Evolutionary conservation across 2,329 filamentous ascomycete species (phyloP).

Genomic region (Cercospora brassicicola): DNA sequence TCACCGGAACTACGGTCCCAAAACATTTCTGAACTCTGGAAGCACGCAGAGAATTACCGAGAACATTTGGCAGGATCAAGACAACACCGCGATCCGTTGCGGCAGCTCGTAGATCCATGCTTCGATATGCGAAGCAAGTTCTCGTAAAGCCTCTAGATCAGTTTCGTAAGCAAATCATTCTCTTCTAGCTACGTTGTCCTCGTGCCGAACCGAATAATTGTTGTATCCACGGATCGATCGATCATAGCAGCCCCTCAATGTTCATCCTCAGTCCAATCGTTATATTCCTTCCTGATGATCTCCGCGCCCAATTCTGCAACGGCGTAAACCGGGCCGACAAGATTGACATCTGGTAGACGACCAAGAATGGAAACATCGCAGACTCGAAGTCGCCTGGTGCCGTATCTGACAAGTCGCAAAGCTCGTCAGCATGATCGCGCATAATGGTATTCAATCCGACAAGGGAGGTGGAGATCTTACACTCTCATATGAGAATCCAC

Average conservation of each 20-base stretch:
- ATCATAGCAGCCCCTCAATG: not conserved
- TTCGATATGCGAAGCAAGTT: not conserved
- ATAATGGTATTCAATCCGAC: not conserved
- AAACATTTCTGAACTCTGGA: not conserved
- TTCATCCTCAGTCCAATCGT: slow-evolving; percentile 11
- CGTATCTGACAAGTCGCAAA: slow-evolving; percentile 12
- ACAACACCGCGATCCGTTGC: not conserved
- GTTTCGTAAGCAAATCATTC: not conserved
- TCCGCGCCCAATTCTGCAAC: slow-evolving; percentile 20
- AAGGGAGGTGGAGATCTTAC: not conserved
- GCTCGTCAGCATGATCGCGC: not conserved
- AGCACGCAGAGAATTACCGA: not conserved
- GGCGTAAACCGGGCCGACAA: slow-evolving; percentile 23
- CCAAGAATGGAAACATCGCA: slow-evolving; percentile 29
- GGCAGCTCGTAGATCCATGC: not conserved
- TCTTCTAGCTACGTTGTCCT: not conserved
- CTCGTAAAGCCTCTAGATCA: not conserved
- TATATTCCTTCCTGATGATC: slow-evolving; percentile 21
- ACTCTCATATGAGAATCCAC: slow-evolving; percentile 29
- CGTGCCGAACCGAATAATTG: not conserved
- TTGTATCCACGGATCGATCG: not conserved
- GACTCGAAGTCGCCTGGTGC: slow-evolving; percentile 28
- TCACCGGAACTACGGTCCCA: not conserved
- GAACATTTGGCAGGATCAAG: not conserved
- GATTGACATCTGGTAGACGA: slow-evolving; percentile 22